Evolutionary conservation across 257 asterid species (phyloP).

Genomic region (Nicotiana undulata): DNA sequence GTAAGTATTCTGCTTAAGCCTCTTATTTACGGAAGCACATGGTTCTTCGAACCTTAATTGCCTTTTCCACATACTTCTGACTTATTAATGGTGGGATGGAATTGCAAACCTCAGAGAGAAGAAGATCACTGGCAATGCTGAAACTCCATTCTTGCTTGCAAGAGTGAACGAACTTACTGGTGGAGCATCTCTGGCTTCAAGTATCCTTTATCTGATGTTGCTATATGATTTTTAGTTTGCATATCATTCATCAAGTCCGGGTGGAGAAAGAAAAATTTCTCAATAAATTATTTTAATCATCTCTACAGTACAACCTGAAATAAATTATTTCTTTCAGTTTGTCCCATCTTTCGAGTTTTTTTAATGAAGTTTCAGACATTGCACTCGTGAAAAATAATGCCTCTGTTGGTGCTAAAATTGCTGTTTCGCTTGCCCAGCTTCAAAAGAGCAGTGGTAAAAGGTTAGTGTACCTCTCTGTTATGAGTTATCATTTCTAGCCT

Average conservation of each 20-base stretch:
- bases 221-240: background rate
- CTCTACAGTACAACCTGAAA: background rate
- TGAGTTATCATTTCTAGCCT: background rate
- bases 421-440: constrained; percentile 67
- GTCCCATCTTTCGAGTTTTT: constrained; percentile 24
- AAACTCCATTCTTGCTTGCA: constrained; percentile 90
- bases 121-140: constrained; percentile 69
- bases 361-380: constrained; percentile 47
- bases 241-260: background rate
- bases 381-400: constrained; percentile 94
- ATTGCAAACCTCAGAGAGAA: constrained; percentile 53
- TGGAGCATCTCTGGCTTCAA: constrained; percentile 90
- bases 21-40: constrained; percentile 11
- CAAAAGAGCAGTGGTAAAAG: background rate
- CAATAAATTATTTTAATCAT: background rate
- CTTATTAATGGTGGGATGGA: constrained; percentile 6
- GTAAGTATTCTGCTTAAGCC: constrained; percentile 26
- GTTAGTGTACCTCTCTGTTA: background rate
- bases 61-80: background rate
- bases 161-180: constrained; percentile 85
- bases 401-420: constrained; percentile 63
- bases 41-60: background rate
- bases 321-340: background rate
- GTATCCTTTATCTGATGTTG: constrained; percentile 46
- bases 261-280: background rate